Conservation (phyloP, 2,329 filamentous ascomycete species). For the Colletotrichum lini region DNA sequence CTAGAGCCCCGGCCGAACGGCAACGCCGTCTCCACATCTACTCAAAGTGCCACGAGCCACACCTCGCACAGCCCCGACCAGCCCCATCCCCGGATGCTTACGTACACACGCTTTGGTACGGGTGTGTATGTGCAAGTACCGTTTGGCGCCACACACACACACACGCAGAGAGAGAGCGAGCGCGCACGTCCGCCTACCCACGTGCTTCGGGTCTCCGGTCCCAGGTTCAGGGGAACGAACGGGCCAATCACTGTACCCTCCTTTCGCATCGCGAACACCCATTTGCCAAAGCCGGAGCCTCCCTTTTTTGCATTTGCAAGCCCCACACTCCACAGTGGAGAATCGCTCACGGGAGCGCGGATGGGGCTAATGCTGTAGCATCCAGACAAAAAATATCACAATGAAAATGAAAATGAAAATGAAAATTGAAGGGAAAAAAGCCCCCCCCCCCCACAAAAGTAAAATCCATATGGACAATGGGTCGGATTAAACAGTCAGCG, state of each 20-base stretch:
- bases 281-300: not conserved
- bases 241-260: conserved; percentile 6
- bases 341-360: not conserved
- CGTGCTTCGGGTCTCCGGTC: not conserved
- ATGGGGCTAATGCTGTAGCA: not conserved
- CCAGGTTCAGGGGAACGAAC: not conserved
- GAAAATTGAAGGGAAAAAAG: no score
- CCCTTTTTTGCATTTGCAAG: not conserved
- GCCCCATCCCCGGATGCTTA: not conserved
- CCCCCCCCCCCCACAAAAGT: no score
- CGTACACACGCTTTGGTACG: no score
- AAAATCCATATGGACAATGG: not conserved
- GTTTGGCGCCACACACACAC: no score
- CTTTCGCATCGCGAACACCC: no score
- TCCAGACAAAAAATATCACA: no score
- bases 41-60: not conserved
- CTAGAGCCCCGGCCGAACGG: conserved; percentile 1
- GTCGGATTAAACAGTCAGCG: not conserved
- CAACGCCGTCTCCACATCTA: not conserved
- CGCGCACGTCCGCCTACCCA: not conserved
- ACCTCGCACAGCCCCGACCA: not conserved
- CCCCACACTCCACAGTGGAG: conserved; percentile 3
- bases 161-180: not conserved
- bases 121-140: no score
- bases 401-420: not conserved